A percentile compares a stretch with the other conserved stretches of the same genome.
Evolutionary conservation across 306 rosid species (phyloP).

Genomic region (Cucurbita argyrosperma): DNA sequence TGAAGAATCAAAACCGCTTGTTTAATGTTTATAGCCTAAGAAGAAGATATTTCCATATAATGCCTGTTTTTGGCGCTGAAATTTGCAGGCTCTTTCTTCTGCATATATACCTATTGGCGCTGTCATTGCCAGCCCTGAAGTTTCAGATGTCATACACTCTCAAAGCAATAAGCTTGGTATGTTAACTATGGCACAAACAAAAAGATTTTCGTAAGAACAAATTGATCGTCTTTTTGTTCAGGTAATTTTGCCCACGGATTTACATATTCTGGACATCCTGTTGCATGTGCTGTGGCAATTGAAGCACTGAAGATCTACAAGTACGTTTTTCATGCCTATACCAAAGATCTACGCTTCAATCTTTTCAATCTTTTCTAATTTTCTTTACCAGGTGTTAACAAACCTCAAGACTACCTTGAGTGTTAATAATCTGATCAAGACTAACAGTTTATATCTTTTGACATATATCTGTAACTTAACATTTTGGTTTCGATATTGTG

Average conservation of each 20-base stretch:
- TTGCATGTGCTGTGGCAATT: slow-evolving; percentile 77
- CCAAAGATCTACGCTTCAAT: not conserved
- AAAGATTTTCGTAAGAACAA: not conserved
- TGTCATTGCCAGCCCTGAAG: slow-evolving; percentile 75
- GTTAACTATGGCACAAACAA: not conserved
- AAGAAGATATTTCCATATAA: not conserved
- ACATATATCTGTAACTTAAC: not conserved
- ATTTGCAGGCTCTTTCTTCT: slow-evolving; percentile 79
- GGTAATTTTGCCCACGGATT: slow-evolving; percentile 74
- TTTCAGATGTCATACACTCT: slow-evolving; percentile 63
- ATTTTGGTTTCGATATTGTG: not conserved
- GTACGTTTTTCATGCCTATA: slow-evolving; percentile 18
- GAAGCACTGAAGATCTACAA: slow-evolving; percentile 85
- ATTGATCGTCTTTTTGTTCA: slow-evolving; percentile 8
- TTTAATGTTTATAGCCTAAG: not conserved
- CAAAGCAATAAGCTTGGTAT: slow-evolving; percentile 89
- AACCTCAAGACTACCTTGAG: not conserved
- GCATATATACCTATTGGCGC: slow-evolving; percentile 86
- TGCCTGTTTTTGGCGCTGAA: not conserved
- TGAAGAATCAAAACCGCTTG: not conserved
- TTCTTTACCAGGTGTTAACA: not conserved
- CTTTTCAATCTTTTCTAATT: not conserved
- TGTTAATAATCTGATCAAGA: not conserved
- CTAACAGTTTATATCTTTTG: not conserved
- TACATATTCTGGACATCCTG: slow-evolving; percentile 91